Evolutionary conservation across 768 basidiomycete genomes (phyloP), one percentile per base, ranked within the genome.

Genomic region (Kondoa malvinella): DNA sequence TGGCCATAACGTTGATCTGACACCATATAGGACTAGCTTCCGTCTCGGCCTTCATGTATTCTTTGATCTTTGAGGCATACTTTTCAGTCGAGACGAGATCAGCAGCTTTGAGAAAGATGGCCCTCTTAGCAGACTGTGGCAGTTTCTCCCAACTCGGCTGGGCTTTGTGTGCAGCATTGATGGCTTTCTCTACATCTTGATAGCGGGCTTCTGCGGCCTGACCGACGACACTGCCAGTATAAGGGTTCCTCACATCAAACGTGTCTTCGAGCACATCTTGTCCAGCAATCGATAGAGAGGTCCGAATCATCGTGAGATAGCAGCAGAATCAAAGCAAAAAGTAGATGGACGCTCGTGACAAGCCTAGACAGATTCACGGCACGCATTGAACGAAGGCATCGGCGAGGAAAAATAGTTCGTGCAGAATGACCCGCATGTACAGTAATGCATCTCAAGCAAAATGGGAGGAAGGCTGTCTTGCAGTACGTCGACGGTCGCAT

Each of bases 101-200:
- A 0, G 82, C 80, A 3, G 81, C 83, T 68, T 78, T 80, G 59
- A 81, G 75, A 62, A 83, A 77, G 15, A 83, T 78, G 34, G 79
- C 78, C 34, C 82, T 79, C 62, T 73, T 73, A 16, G 57, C 56
- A 58, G 56, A 58, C 3, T 57, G 66, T 33, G 66, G 57, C 27
- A 40, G n/a, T 31, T 34, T 33, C 66, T 67, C 66, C 66, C 40
- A 50, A 50, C 12, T 21, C 21, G 40, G 40, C 21, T 50, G 40
- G 21, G 40, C 40, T 50, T 50, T 21, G 8, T 21, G 40, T 8
- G 40, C 40, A 50, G 40, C 40, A 21, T 50, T 21, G 21, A 50
- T 50, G 21, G 40, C 40, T 50, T 50, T 50, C 40, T 50, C 40
- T 21, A 21, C 40, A 50, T 50, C 12, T 21, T 50, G 12, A 50